Conservation (phyloP, 2,329 filamentous ascomycete species). For the Botrytis squamosa region DNA sequence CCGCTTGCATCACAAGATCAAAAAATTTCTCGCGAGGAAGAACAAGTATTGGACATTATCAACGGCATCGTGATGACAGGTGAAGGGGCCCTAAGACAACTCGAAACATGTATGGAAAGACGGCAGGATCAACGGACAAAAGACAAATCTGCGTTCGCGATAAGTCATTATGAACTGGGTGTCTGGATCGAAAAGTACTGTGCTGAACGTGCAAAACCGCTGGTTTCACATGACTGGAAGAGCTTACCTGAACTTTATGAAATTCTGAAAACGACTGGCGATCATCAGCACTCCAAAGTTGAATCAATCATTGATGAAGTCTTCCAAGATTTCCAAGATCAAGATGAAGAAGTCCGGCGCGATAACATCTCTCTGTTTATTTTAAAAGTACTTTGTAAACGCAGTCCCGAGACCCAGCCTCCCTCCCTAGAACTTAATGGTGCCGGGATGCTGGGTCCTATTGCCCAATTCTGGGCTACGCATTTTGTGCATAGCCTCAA, state of each 20-base stretch:
- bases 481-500: neutral
- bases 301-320: neutral
- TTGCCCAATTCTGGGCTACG: neutral
- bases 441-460: neutral
- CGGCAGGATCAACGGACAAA: neutral
- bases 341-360: no score
- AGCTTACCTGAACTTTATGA: neutral
- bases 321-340: no score
- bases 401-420: neutral
- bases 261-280: neutral
- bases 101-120: neutral
- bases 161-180: neutral
- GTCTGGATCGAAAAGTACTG: neutral
- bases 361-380: neutral
- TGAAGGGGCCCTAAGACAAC: neutral
- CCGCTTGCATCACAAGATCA: neutral
- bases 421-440: neutral
- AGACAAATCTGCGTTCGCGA: slow-evolving; percentile 1
- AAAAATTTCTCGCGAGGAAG: neutral
- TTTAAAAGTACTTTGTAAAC: neutral
- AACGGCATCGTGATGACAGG: slow-evolving; percentile 3
- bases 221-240: neutral
- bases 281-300: neutral
- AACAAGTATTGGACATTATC: neutral
- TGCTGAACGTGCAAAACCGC: neutral